These are phyloP conservation scores for Sclerotinia spermophila DNA, from an alignment of 2,329 filamentous ascomycete genomes.

Conservation along the genomic window DNA sequence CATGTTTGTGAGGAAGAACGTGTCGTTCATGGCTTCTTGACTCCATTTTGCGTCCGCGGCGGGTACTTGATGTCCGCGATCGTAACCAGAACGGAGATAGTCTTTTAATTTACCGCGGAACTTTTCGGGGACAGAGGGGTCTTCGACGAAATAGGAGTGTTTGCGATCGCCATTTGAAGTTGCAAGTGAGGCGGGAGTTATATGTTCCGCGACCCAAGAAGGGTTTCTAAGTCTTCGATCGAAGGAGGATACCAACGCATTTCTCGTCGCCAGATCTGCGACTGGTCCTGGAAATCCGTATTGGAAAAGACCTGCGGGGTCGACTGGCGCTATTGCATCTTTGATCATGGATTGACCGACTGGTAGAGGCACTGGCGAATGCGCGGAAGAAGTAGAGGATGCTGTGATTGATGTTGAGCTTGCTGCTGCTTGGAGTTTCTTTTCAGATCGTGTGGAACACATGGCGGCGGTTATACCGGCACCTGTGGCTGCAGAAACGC, in stretches of 20 bases:
- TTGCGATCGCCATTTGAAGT: conserved; percentile 75
- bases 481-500: conserved; percentile 71
- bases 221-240: conserved; percentile 90
- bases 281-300: conserved; percentile 92
- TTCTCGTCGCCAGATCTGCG: conserved; percentile 72
- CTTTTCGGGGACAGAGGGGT: conserved; percentile 71
- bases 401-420: conserved; percentile 28
- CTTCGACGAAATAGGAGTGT: conserved; percentile 79
- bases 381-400: conserved; percentile 32
- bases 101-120: conserved; percentile 90
- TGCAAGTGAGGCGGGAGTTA: conserved; percentile 80
- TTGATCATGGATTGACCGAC: conserved; percentile 31
- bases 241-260: conserved; percentile 79
- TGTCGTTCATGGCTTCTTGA: conserved; percentile 90
- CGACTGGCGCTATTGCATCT: conserved; percentile 51
- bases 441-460: conserved; percentile 54
- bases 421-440: conserved; percentile 40
- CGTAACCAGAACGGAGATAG: conserved; percentile 92
- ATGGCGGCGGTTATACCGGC: conserved; percentile 69
- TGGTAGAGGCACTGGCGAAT: conserved; percentile 30
- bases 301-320: conserved; percentile 73
- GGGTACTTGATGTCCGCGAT: conserved; percentile 94
- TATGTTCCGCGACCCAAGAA: conserved; percentile 93
- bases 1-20: conserved; percentile 93
- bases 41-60: conserved; percentile 96